Evolutionary conservation across 2,329 filamentous ascomycete species (phyloP).

Genomic region (Ophiostoma triangulosporum): DNA sequence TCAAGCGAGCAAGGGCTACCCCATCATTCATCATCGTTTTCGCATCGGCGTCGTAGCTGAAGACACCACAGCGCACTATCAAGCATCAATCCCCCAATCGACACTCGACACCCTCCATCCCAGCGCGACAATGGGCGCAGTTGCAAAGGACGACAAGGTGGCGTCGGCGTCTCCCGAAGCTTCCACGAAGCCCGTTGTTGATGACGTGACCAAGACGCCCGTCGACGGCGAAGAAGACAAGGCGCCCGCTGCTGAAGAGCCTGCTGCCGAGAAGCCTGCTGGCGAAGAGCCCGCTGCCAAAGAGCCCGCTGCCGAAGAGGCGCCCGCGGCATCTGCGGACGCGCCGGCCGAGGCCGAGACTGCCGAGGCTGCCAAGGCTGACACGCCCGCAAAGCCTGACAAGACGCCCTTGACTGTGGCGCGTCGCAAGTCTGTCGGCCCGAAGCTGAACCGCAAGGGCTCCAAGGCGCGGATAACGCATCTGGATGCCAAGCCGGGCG

Average conservation of each 20-base stretch:
- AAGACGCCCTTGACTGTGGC: slow-evolving; percentile 28
- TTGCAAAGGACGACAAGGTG: slow-evolving; percentile 9
- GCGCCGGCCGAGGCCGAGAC: slow-evolving; percentile 14
- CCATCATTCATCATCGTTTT: neutral
- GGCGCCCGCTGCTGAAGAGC: neutral
- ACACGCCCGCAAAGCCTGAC: slow-evolving; percentile 20
- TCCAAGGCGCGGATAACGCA: slow-evolving; percentile 59
- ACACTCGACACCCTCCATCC: neutral
- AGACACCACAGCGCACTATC: neutral
- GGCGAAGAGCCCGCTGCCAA: slow-evolving; percentile 15
- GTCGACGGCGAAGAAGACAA: slow-evolving; percentile 30
- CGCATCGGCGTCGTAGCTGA: neutral
- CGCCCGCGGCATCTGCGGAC: slow-evolving; percentile 10
- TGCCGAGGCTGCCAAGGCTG: slow-evolving; percentile 21
- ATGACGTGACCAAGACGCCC: slow-evolving; percentile 9
- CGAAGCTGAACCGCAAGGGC: slow-evolving; percentile 77
- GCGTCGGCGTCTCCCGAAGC: slow-evolving; percentile 4
- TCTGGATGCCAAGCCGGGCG: slow-evolving; percentile 73
- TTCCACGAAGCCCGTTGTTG: slow-evolving; percentile 4
- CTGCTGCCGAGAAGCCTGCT: slow-evolving; percentile 17
- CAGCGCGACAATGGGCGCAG: slow-evolving; percentile 10
- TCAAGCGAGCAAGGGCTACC: neutral
- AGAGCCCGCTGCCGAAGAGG: slow-evolving; percentile 15
- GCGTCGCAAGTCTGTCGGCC: slow-evolving; percentile 63
- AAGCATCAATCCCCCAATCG: neutral